A percentile compares a stretch with the other conserved stretches of the same genome.
Conservation (phyloP, 306 rosid species). For the Medicago lupulina region DNA sequence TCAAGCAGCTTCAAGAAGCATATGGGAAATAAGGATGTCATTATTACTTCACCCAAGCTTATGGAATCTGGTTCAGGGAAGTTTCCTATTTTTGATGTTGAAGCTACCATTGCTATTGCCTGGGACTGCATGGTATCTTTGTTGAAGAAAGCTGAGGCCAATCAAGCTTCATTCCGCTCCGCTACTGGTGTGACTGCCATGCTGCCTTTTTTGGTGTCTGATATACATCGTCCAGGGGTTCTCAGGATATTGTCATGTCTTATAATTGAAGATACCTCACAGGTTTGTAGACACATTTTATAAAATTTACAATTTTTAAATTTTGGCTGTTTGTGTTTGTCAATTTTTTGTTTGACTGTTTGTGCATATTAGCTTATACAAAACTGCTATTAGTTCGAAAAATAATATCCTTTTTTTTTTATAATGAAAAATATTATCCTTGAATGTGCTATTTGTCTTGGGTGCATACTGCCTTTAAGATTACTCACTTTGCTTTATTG, state of each 20-base stretch:
- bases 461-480: slow-evolving; percentile 35
- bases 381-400: slow-evolving; percentile 15
- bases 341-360: background rate
- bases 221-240: slow-evolving; percentile 85
- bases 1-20: slow-evolving; percentile 78
- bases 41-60: slow-evolving; percentile 85
- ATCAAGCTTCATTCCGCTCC: slow-evolving; percentile 84
- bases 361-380: slow-evolving; percentile 22
- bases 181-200: slow-evolving; percentile 78
- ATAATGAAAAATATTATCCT: background rate
- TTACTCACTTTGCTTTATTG: slow-evolving; percentile 30
- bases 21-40: slow-evolving; percentile 75
- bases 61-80: slow-evolving; percentile 82
- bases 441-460: slow-evolving; percentile 27
- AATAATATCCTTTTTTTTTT: background rate
- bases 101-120: slow-evolving; percentile 77
- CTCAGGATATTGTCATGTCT: slow-evolving; percentile 89
- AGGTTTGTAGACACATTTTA: slow-evolving; percentile 64
- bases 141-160: slow-evolving; percentile 90
- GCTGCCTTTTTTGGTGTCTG: slow-evolving; percentile 88
- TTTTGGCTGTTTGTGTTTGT: slow-evolving; percentile 23
- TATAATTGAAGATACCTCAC: slow-evolving; percentile 83
- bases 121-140: slow-evolving; percentile 97
- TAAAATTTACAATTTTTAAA: slow-evolving; percentile 10
- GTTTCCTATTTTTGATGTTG: slow-evolving; percentile 87